Conservation (phyloP, 345 rosid species). For the Salix koriyanagi region DNA sequence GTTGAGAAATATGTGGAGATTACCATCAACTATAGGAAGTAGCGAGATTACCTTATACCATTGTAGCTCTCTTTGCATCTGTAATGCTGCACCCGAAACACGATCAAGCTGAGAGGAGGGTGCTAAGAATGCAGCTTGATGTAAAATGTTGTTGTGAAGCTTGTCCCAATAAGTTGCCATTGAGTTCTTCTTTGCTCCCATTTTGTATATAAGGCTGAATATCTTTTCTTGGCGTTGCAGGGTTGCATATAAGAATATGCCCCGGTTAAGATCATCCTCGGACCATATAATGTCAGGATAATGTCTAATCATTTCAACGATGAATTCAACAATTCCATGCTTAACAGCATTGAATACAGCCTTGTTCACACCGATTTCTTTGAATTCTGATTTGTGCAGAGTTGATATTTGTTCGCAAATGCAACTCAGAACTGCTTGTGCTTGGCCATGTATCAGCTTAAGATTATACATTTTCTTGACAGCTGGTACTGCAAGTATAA, state of each 20-base stretch:
- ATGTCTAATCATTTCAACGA: slow-evolving; percentile 45
- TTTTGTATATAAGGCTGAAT: slow-evolving; percentile 55
- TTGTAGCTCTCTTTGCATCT: slow-evolving; percentile 77
- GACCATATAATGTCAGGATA: slow-evolving; percentile 60
- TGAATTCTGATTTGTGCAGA: slow-evolving; percentile 26
- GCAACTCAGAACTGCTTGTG: slow-evolving; percentile 41
- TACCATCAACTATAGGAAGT: neutral
- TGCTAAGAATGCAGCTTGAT: slow-evolving; percentile 57
- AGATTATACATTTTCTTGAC: slow-evolving; percentile 40
- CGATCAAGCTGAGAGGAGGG: slow-evolving; percentile 56
- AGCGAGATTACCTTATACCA: slow-evolving; percentile 58
- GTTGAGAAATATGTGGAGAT: neutral
- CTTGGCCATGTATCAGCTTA: slow-evolving; percentile 49
- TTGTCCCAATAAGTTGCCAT: slow-evolving; percentile 33
- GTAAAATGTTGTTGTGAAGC: slow-evolving; percentile 52
- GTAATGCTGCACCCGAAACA: slow-evolving; percentile 67
- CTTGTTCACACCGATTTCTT: slow-evolving; percentile 28
- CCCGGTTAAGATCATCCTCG: slow-evolving; percentile 35
- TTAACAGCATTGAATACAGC: slow-evolving; percentile 53
- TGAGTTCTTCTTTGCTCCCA: slow-evolving; percentile 57
- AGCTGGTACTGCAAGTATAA: slow-evolving; percentile 39
- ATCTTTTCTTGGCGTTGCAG: slow-evolving; percentile 67
- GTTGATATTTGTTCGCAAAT: slow-evolving; percentile 49
- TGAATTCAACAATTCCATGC: slow-evolving; percentile 58
- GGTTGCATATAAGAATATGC: slow-evolving; percentile 53